A percentile compares a stretch with the other conserved stretches of the same genome.
phyloP scores from a whole-genome alignment of 2,329 filamentous ascomycete genomes.

The Pestalotiopsis sp. region DNA sequence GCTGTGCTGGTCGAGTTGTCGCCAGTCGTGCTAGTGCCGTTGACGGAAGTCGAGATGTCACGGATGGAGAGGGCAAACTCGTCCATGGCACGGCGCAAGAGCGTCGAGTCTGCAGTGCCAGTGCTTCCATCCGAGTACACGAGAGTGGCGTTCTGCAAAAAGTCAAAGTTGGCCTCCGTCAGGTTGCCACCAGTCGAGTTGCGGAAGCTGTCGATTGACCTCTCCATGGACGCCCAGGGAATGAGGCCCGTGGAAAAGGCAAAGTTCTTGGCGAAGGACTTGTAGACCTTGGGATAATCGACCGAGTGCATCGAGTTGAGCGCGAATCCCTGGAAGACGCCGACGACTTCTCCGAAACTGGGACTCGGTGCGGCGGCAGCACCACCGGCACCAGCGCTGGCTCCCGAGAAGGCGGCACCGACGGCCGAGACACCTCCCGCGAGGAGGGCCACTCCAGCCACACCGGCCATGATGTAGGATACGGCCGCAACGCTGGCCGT shows the following conservation, averaged over 20 bases:
- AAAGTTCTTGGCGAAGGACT: slow-evolving; percentile 90
- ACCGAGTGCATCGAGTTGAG: slow-evolving; percentile 97
- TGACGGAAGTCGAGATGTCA: slow-evolving; percentile 49
- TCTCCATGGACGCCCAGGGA: slow-evolving; percentile 80
- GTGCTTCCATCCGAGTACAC: slow-evolving; percentile 66
- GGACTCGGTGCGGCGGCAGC: slow-evolving; percentile 73
- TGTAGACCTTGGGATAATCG: slow-evolving; percentile 83
- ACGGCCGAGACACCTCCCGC: slow-evolving; percentile 74
- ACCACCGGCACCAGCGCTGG: slow-evolving; percentile 53
- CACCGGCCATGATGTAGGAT: slow-evolving; percentile 79
- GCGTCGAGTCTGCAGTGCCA: slow-evolving; percentile 39
- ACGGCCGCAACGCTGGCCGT: slow-evolving; percentile 75
- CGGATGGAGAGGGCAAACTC: slow-evolving; percentile 56
- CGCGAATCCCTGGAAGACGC: slow-evolving; percentile 91
- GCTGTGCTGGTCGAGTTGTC: slow-evolving; percentile 23
- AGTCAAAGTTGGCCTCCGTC: slow-evolving; percentile 75
- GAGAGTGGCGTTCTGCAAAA: slow-evolving; percentile 75
- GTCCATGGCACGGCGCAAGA: slow-evolving; percentile 58
- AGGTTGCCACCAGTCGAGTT: slow-evolving; percentile 82
- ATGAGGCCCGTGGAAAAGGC: slow-evolving; percentile 86
- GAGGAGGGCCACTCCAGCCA: slow-evolving; percentile 81
- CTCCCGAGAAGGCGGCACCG: slow-evolving; percentile 59
- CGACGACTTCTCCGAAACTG: slow-evolving; percentile 81
- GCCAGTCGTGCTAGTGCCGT: slow-evolving; percentile 35
- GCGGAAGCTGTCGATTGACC: slow-evolving; percentile 83